Percentiles rank a stretch among this genome's conserved stretches.
Conservation (phyloP, 163 green algal species). For the Chloromonas sp. region DNA sequence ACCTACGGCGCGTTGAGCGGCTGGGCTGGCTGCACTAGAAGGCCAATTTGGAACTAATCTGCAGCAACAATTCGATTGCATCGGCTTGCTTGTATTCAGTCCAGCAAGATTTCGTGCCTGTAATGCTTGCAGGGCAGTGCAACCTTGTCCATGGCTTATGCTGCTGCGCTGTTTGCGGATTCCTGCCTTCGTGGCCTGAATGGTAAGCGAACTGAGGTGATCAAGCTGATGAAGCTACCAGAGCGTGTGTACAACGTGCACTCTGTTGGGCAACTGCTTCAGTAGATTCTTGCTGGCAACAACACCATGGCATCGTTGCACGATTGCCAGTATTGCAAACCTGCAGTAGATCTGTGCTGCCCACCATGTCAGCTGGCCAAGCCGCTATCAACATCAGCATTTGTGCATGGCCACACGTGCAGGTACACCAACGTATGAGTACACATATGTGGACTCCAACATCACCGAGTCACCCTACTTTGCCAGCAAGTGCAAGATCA, state of each 20-base stretch:
- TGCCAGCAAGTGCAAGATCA: conserved; percentile 64
- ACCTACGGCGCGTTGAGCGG: too few relatives aligned
- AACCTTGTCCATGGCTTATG: conserved; percentile 97
- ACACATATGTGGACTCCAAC: conserved; percentile 72
- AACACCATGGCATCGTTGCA: too few relatives aligned
- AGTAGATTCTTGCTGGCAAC: too few relatives aligned
- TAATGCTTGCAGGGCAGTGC: conserved; percentile 62
- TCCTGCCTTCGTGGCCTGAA: conserved; percentile 72
- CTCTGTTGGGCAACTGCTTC: too few relatives aligned
- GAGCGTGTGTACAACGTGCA: too few relatives aligned
- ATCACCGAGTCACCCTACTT: conserved; percentile 73
- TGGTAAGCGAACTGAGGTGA: conserved; percentile 21
- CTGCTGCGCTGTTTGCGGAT: conserved; percentile 77
- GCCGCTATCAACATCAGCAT: not conserved
- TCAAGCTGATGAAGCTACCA: too few relatives aligned
- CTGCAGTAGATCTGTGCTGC: too few relatives aligned
- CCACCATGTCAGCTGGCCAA: not conserved
- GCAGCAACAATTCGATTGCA: not conserved
- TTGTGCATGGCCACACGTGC: conserved; percentile 22
- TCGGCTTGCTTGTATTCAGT: not conserved
- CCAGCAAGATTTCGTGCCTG: not conserved
- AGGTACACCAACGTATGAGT: conserved; percentile 75
- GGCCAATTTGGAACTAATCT: not conserved
- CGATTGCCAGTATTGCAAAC: too few relatives aligned
- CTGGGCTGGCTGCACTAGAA: not conserved